phyloP scores from a whole-genome alignment of 805 yeast genomes.

The Scheffersomyces spartinae region DNA sequence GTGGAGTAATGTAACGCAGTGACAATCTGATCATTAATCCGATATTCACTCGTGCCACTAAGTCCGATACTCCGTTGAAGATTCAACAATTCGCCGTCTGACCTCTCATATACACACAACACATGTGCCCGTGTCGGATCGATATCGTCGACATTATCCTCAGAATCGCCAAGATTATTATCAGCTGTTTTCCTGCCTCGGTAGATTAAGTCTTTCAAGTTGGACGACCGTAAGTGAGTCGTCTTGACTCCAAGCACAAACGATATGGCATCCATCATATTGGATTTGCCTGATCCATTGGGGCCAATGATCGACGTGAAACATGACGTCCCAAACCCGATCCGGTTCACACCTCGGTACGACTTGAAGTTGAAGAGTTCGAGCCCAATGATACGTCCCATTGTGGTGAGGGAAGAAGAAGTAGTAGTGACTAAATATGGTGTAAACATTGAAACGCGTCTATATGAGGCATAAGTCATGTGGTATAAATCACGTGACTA shows the following conservation, averaged over 20 bases:
- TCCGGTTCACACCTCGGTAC: slow-evolving; percentile 60
- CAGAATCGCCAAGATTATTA: slow-evolving; percentile 4
- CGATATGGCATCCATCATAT: slow-evolving; percentile 94
- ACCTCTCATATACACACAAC: slow-evolving; percentile 60
- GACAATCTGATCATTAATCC: slow-evolving; percentile 48
- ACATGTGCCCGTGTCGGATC: slow-evolving; percentile 59
- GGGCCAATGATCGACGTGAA: slow-evolving; percentile 95
- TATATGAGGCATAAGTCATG: too few relatives aligned
- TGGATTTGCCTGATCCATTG: slow-evolving; percentile 97
- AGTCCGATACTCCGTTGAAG: slow-evolving; percentile 52
- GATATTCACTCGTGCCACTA: slow-evolving; percentile 56
- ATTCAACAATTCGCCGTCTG: slow-evolving; percentile 44
- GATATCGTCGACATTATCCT: slow-evolving; percentile 8
- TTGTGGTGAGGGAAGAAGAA: too few relatives aligned
- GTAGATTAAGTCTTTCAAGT: slow-evolving; percentile 67
- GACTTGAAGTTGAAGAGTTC: slow-evolving; percentile 87
- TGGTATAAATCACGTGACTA: too few relatives aligned
- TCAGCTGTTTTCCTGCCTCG: slow-evolving; percentile 44
- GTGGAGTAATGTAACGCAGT: slow-evolving; percentile 55
- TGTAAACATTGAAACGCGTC: too few relatives aligned
- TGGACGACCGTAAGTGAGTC: slow-evolving; percentile 61
- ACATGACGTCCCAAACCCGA: slow-evolving; percentile 73
- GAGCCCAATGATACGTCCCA: slow-evolving; percentile 77
- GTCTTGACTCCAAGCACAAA: slow-evolving; percentile 84
- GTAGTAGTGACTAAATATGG: too few relatives aligned